phyloP scores from a whole-genome alignment of 1,284 basidiomycete species.

The Pseudozyma sp. region DNA sequence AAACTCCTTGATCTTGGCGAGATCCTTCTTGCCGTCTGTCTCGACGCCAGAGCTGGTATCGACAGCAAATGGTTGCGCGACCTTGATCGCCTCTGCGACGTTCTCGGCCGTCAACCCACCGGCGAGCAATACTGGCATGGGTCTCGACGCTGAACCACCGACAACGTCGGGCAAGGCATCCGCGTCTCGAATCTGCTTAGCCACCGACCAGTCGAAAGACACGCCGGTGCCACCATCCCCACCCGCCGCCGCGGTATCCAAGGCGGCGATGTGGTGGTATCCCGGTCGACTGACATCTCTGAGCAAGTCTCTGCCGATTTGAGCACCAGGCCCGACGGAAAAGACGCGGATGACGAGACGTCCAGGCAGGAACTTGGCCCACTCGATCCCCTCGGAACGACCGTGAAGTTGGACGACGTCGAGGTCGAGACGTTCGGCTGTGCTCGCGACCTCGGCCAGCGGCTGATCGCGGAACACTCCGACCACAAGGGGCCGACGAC shows the following conservation, averaged over 20 bases:
- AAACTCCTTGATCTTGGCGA: slow-evolving; percentile 55
- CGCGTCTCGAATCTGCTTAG: slow-evolving; percentile 26
- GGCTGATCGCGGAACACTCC: slow-evolving; percentile 67
- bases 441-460: slow-evolving; percentile 55
- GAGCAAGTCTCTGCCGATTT: slow-evolving; percentile 30
- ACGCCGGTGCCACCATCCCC: slow-evolving; percentile 60
- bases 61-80: slow-evolving; percentile 49
- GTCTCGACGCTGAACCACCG: slow-evolving; percentile 15
- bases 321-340: slow-evolving; percentile 42
- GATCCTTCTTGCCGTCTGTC: slow-evolving; percentile 59
- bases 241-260: slow-evolving; percentile 56
- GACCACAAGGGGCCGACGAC: slow-evolving; percentile 58
- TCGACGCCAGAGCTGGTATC: slow-evolving; percentile 67
- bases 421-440: slow-evolving; percentile 49
- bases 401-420: slow-evolving; percentile 68
- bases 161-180: slow-evolving; percentile 42
- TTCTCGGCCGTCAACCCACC: slow-evolving; percentile 63
- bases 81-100: slow-evolving; percentile 50
- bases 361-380: slow-evolving; percentile 64
- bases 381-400: slow-evolving; percentile 57
- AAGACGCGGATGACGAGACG: slow-evolving; percentile 64
- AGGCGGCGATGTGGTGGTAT: slow-evolving; percentile 63
- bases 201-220: slow-evolving; percentile 61
- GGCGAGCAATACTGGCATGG: slow-evolving; percentile 59
- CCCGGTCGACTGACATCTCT: slow-evolving; percentile 53